Conservation (phyloP, 768 basidiomycete species). For the Termitomyces sp. region DNA sequence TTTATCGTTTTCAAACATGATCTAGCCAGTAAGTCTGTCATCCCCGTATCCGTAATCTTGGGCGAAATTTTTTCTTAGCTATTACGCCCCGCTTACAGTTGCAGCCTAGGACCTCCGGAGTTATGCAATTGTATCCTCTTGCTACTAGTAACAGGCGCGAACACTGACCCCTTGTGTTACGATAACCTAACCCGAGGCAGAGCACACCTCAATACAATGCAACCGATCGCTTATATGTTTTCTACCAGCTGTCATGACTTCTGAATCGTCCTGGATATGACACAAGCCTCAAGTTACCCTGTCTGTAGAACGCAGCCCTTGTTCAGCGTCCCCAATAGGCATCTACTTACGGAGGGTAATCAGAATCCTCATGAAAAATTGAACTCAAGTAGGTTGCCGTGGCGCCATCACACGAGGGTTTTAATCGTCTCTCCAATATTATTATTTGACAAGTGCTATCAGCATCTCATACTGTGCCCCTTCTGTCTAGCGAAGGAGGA, state of each 20-base stretch:
- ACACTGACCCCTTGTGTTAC: background rate
- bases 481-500: too few relatives aligned
- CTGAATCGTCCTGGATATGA: background rate
- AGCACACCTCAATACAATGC: background rate
- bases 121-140: background rate
- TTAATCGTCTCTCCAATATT: background rate
- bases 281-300: background rate
- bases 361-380: background rate
- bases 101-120: background rate
- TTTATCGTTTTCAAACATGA: too few relatives aligned
- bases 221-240: background rate
- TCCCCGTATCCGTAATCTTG: too few relatives aligned
- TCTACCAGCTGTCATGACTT: background rate
- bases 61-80: too few relatives aligned
- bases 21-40: too few relatives aligned
- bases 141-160: background rate
- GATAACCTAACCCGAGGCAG: background rate
- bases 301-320: background rate
- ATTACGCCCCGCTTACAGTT: too few relatives aligned
- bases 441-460: background rate
- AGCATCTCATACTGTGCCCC: too few relatives aligned
- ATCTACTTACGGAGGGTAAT: background rate
- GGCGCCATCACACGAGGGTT: background rate
- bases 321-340: background rate
- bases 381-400: background rate